Evolutionary conservation across 78 protist species (phyloP).

Genomic region (Isochrysis galbana): DNA sequence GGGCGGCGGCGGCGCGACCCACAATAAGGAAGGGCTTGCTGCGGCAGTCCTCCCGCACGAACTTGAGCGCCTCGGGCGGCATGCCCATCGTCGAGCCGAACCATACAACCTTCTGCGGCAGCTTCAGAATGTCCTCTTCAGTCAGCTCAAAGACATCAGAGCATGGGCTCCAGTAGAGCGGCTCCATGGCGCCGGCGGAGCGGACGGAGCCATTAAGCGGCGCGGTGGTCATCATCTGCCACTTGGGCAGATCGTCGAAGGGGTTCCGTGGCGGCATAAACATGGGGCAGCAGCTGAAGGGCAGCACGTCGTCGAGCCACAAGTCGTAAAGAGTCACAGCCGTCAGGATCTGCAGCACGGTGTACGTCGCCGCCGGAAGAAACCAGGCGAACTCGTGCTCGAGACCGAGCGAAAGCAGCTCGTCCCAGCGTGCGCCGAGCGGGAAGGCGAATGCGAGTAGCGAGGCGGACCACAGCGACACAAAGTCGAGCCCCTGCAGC

Average conservation of each 20-base stretch:
- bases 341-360: not conserved
- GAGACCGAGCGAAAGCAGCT: not conserved
- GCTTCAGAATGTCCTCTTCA: not conserved
- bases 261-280: not conserved
- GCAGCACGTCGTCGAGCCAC: not conserved
- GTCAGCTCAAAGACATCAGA: not conserved
- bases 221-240: not conserved
- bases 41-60: not conserved
- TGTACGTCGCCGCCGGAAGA: not conserved
- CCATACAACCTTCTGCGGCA: not conserved
- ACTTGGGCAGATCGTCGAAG: not conserved
- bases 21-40: not conserved
- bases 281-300: not conserved
- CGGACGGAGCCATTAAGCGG: not conserved
- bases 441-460: not conserved
- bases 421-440: not conserved
- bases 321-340: not conserved
- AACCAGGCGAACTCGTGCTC: not conserved
- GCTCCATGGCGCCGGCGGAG: not conserved
- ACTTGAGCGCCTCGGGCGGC: not conserved
- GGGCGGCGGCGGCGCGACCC: not conserved
- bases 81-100: not conserved
- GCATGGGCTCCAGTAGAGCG: not conserved
- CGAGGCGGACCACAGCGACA: not conserved
- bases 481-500: not conserved